A percentile compares a stretch with the other conserved stretches of the same genome.
These are phyloP conservation scores for Suillus discolor DNA, from an alignment of 768 basidiomycete species.

Conservation along the genomic window DNA sequence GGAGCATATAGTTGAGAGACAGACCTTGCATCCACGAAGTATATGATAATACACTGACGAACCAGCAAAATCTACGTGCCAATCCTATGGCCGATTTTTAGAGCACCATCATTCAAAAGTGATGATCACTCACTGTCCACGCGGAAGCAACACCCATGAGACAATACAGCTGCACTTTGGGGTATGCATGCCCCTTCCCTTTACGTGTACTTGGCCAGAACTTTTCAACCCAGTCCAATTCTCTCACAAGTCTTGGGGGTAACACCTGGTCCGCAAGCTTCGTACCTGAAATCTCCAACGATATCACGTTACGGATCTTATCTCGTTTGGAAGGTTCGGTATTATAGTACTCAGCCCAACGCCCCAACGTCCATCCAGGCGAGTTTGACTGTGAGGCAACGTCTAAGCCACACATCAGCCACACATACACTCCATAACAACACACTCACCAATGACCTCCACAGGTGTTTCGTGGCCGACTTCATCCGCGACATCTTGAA, in stretches of 20 bases:
- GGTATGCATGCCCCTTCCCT: conserved; percentile 74
- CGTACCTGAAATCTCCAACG: conserved; percentile 90
- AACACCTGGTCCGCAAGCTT: conserved; percentile 74
- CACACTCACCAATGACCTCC: conserved; percentile 83
- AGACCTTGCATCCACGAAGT: conserved; percentile 79
- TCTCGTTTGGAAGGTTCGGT: conserved; percentile 69
- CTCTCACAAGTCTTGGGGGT: conserved; percentile 82
- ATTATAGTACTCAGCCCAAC: conserved; percentile 89
- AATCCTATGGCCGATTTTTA: conserved; percentile 60
- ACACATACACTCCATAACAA: conserved; percentile 2
- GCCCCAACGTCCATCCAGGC: conserved; percentile 86
- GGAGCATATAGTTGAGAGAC: conserved; percentile 13
- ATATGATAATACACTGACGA: conserved; percentile 99
- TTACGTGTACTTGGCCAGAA: conserved; percentile 87
- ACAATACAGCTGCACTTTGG: conserved; percentile 96
- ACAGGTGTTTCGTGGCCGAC: conserved; percentile 80
- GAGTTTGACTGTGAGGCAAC: conserved; percentile 86
- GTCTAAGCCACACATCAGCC: conserved; percentile 46
- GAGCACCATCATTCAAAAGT: neutral
- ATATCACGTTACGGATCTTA: conserved; percentile 94
- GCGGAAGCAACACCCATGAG: conserved; percentile 93
- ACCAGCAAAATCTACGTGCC: conserved; percentile 98
- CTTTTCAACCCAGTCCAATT: conserved; percentile 96
- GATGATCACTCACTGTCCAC: conserved; percentile 78
- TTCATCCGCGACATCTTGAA: conserved; percentile 77